Conservation (phyloP, 2,329 filamentous ascomycete genomes). For the Pseudogymnoascus sp. region DNA sequence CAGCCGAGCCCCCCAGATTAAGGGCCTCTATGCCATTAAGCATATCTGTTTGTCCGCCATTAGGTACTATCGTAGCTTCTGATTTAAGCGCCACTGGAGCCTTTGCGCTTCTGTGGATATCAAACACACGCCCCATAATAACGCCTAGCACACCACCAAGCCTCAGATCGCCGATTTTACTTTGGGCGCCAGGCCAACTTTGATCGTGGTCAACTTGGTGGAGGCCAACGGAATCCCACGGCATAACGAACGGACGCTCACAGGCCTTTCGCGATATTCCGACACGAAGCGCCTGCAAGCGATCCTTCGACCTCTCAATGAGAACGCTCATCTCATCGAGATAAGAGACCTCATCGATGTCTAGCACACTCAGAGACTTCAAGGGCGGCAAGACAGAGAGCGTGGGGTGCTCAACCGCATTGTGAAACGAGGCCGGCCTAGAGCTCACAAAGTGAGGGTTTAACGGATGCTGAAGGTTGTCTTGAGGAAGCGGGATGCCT, state of each 20-base stretch:
- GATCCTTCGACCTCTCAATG: conserved; percentile 59
- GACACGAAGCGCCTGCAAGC: conserved; percentile 62
- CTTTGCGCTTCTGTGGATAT: conserved; percentile 36
- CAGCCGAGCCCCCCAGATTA: background rate
- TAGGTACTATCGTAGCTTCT: background rate
- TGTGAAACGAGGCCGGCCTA: conserved; percentile 39
- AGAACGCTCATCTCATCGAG: conserved; percentile 74
- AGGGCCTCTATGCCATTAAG: background rate
- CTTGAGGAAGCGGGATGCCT: conserved; percentile 29
- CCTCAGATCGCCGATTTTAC: conserved; percentile 50
- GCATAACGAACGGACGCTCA: conserved; percentile 44
- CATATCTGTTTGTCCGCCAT: background rate
- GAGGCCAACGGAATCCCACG: conserved; percentile 54
- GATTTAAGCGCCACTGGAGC: conserved; percentile 7
- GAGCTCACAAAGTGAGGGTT: conserved; percentile 21
- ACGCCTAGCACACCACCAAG: conserved; percentile 62
- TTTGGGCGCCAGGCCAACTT: conserved; percentile 44
- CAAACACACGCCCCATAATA: conserved; percentile 57
- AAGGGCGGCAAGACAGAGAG: conserved; percentile 70
- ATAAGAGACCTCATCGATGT: conserved; percentile 76
- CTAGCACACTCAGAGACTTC: conserved; percentile 65
- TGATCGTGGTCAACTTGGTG: conserved; percentile 55
- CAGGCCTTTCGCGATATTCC: conserved; percentile 52
- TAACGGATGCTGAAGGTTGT: conserved; percentile 18
- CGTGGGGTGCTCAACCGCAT: conserved; percentile 65